These are phyloP conservation scores for Naganishia vishniacii DNA, from an alignment of 768 basidiomycete species.

Conservation along the genomic window DNA sequence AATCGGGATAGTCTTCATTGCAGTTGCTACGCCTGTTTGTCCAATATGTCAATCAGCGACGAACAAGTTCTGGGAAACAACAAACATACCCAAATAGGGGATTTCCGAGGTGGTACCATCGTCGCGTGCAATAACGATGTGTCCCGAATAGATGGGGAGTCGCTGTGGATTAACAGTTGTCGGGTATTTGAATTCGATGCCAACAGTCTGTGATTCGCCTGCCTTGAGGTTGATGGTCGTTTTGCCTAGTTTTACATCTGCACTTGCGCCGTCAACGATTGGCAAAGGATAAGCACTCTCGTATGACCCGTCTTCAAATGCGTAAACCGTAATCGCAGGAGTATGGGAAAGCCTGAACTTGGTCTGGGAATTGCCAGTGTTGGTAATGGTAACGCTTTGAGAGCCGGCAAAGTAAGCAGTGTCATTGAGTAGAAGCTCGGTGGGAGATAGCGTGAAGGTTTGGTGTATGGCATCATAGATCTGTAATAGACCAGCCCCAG, in stretches of 20 bases:
- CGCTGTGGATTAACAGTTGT: slow-evolving; percentile 50
- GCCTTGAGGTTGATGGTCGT: slow-evolving; percentile 51
- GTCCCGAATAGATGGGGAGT: slow-evolving; percentile 61
- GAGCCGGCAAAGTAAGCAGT: slow-evolving; percentile 55
- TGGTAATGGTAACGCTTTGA: slow-evolving; percentile 51
- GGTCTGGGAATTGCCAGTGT: slow-evolving; percentile 52
- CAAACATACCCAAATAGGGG: slow-evolving; percentile 41
- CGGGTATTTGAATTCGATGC: slow-evolving; percentile 55
- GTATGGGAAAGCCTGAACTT: slow-evolving; percentile 43
- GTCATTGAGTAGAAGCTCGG: slow-evolving; percentile 62
- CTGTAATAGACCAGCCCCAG: slow-evolving; percentile 51
- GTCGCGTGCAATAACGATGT: slow-evolving; percentile 49
- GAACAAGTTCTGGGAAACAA: too few relatives aligned
- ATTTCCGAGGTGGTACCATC: slow-evolving; percentile 31
- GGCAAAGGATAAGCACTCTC: slow-evolving; percentile 53
- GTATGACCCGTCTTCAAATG: slow-evolving; percentile 31
- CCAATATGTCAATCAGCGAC: background rate
- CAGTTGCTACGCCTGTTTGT: slow-evolving; percentile 37
- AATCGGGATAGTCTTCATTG: slow-evolving; percentile 43
- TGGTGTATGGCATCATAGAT: slow-evolving; percentile 59
- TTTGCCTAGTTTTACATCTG: slow-evolving; percentile 54
- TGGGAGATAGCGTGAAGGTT: slow-evolving; percentile 56
- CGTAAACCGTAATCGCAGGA: slow-evolving; percentile 43
- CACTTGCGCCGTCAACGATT: slow-evolving; percentile 48
- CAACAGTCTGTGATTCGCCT: slow-evolving; percentile 44